phyloP scores from a whole-genome alignment of 192 early-diverging fungal species.

The Rhizophlyctis rosea region DNA sequence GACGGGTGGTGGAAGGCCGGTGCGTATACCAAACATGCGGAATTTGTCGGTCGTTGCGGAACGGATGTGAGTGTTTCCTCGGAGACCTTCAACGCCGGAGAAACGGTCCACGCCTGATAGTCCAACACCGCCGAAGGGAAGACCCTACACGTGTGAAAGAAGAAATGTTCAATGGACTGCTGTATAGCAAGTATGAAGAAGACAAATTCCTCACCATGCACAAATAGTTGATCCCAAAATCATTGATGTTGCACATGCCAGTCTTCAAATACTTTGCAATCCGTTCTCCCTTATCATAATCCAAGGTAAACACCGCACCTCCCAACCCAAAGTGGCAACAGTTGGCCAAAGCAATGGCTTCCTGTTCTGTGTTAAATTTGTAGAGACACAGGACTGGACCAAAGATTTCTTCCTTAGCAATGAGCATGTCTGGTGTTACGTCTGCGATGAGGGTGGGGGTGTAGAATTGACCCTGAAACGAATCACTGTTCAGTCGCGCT shows the following conservation, averaged over 20 bases:
- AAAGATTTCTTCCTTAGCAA: slow-evolving; percentile 81
- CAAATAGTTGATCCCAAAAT: slow-evolving; percentile 82
- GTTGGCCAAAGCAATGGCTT: slow-evolving; percentile 75
- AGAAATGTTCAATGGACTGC: no score
- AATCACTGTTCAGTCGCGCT: slow-evolving; percentile 33
- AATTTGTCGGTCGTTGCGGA: no score
- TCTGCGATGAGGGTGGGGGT: slow-evolving; percentile 59
- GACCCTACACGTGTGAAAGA: no score
- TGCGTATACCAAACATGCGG: no score
- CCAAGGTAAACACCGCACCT: slow-evolving; percentile 79
- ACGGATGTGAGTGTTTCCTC: no score
- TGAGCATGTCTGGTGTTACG: slow-evolving; percentile 59
- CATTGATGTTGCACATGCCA: slow-evolving; percentile 85
- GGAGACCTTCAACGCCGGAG: no score
- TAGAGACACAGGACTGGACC: slow-evolving; percentile 73
- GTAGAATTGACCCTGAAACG: slow-evolving; percentile 62
- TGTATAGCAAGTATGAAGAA: no score
- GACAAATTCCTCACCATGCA: slow-evolving; percentile 52
- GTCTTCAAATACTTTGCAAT: slow-evolving; percentile 62
- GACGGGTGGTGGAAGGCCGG: no score
- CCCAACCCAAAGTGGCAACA: slow-evolving; percentile 68
- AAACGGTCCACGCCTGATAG: no score
- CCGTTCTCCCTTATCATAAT: slow-evolving; percentile 48
- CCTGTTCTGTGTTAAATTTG: slow-evolving; percentile 54
- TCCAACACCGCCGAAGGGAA: no score